Evolutionary conservation across 768 basidiomycete genomes (phyloP).

Genomic region (Polyporus arcularius): DNA sequence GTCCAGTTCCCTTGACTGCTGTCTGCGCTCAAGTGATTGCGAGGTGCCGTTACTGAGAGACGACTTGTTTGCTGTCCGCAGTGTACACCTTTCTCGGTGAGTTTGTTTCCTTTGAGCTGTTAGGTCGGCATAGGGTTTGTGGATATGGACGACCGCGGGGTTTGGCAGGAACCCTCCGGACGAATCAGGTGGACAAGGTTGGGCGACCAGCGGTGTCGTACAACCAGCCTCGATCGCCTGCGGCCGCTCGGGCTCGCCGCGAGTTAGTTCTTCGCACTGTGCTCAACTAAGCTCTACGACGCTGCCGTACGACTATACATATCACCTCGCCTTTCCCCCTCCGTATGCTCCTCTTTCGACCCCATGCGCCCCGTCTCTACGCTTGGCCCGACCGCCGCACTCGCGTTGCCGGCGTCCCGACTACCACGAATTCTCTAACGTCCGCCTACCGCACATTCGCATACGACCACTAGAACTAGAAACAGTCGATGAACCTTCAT

Average conservation of each 20-base stretch:
- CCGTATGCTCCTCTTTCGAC: neutral
- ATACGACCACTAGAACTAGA: neutral
- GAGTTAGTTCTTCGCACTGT: neutral
- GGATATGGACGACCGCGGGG: neutral
- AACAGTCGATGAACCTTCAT: neutral
- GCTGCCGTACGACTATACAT: slow-evolving; percentile 7
- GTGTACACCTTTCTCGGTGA: slow-evolving; percentile 29
- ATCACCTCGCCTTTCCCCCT: neutral
- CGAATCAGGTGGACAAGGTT: slow-evolving; percentile 1
- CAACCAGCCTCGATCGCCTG: neutral
- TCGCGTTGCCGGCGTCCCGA: neutral
- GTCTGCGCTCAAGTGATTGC: slow-evolving; percentile 3
- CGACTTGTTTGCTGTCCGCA: slow-evolving; percentile 13
- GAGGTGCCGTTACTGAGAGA: slow-evolving; percentile 11
- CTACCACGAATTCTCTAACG: neutral
- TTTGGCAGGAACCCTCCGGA: slow-evolving; percentile 3
- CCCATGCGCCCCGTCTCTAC: neutral
- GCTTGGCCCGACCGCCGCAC: neutral
- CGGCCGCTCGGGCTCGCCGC: neutral
- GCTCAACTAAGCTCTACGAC: slow-evolving; percentile 3
- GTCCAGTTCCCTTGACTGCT: slow-evolving; percentile 7
- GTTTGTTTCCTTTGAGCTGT: neutral
- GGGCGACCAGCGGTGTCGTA: neutral
- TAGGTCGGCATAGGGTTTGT: neutral
- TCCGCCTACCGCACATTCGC: neutral